A percentile compares a stretch with the other conserved stretches of the same genome.
Conservation (phyloP, 805 yeast species). For the Helenozyma baotianmanensis region DNA sequence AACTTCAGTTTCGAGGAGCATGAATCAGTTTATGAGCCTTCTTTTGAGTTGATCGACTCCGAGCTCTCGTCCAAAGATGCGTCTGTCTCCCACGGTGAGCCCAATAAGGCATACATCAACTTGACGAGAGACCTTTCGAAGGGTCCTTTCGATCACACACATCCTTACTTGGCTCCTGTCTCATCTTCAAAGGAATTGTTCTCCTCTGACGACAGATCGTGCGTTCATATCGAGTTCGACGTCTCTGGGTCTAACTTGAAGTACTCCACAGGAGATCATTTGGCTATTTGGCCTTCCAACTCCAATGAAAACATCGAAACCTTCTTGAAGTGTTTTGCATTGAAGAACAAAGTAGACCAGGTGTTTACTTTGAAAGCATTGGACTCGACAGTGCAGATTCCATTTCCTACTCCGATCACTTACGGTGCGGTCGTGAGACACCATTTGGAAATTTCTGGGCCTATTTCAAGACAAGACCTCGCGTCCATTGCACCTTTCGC, state of each 20-base stretch:
- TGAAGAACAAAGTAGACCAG: slow-evolving; percentile 45
- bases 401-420: slow-evolving; percentile 82
- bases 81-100: slow-evolving; percentile 68
- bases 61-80: slow-evolving; percentile 24
- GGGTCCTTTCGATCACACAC: slow-evolving; percentile 76
- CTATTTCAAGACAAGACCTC: slow-evolving; percentile 85
- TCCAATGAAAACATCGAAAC: slow-evolving; percentile 67
- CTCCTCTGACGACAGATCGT: slow-evolving; percentile 57
- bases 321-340: slow-evolving; percentile 60
- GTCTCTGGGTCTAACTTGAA: slow-evolving; percentile 67
- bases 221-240: slow-evolving; percentile 90
- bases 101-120: slow-evolving; percentile 45
- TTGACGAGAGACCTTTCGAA: slow-evolving; percentile 33
- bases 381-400: slow-evolving; percentile 62
- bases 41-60: slow-evolving; percentile 39
- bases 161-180: slow-evolving; percentile 79
- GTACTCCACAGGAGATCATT: slow-evolving; percentile 93
- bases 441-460: slow-evolving; percentile 86
- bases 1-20: slow-evolving; percentile 69
- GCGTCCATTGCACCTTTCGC: slow-evolving; percentile 75
- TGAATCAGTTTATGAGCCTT: slow-evolving; percentile 75
- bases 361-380: slow-evolving; percentile 63
- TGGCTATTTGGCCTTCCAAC: slow-evolving; percentile 93
- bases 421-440: slow-evolving; percentile 81
- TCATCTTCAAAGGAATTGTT: slow-evolving; percentile 64